Percentiles rank a stretch among this genome's conserved stretches.
Evolutionary conservation across 202 grass and related monocot genomes (phyloP).

Genomic region (Elaeis oleifera): DNA sequence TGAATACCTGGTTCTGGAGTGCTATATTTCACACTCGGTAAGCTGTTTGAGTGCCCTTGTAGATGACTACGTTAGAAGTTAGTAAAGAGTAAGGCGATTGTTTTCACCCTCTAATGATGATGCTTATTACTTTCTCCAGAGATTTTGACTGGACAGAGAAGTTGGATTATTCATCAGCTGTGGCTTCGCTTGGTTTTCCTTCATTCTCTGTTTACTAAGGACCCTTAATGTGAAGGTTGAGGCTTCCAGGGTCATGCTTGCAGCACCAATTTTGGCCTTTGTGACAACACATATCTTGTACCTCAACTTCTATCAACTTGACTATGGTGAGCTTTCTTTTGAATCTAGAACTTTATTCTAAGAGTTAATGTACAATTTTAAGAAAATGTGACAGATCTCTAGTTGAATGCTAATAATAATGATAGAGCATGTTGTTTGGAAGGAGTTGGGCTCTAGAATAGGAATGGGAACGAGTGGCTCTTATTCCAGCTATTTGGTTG

Average conservation of each 20-base stretch:
- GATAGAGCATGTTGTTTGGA: no score
- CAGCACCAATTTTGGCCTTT: conserved; percentile 87
- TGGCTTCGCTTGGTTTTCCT: conserved; percentile 71
- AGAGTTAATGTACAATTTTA: no score
- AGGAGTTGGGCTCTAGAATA: no score
- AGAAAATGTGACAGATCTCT: no score
- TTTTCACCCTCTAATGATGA: no score
- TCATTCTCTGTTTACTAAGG: conserved; percentile 74
- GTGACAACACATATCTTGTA: conserved; percentile 95
- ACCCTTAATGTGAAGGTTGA: conserved; percentile 84
- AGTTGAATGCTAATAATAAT: no score
- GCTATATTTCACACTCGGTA: conserved; percentile 85
- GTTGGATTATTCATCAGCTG: conserved; percentile 87
- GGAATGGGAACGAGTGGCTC: no score
- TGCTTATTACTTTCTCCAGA: conserved; percentile 29
- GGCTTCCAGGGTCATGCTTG: conserved; percentile 91
- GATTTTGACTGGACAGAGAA: conserved; percentile 92
- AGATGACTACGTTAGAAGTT: not conserved
- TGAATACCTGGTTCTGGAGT: conserved; percentile 95
- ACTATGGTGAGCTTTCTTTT: conserved; percentile 63
- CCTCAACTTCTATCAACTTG: conserved; percentile 88
- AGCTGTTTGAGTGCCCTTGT: conserved; percentile 9
- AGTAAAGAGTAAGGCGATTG: no score
- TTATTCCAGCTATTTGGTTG: no score
- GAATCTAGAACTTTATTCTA: no score